A percentile compares a stretch with the other conserved stretches of the same genome.
Evolutionary conservation across 108 stramenopile genomes (phyloP).

Genomic region (Nannochloropsis gaditana): DNA sequence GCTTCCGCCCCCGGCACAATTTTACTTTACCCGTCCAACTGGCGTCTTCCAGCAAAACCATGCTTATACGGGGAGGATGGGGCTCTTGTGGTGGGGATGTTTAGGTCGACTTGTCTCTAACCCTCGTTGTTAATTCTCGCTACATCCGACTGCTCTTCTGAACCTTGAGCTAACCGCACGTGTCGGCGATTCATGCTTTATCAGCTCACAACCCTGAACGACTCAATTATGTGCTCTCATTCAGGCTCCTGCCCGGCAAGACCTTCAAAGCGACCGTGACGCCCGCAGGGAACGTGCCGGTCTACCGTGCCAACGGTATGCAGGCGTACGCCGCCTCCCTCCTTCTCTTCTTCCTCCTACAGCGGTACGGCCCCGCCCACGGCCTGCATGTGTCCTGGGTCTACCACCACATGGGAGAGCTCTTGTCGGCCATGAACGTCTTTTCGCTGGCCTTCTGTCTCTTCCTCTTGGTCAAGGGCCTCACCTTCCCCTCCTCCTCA

Average conservation of each 20-base stretch:
- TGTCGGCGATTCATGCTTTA: too few relatives aligned
- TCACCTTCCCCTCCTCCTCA: constrained; percentile 65
- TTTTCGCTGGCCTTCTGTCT: constrained; percentile 83
- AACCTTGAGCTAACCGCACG: too few relatives aligned
- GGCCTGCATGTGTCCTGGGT: constrained; percentile 52
- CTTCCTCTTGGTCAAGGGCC: constrained; percentile 77
- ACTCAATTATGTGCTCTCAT: neutral
- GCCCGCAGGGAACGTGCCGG: constrained; percentile 60
- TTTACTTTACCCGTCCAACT: neutral
- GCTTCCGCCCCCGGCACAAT: neutral
- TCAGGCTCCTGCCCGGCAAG: constrained; percentile 67
- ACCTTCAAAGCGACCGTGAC: constrained; percentile 59
- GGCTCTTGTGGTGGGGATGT: too few relatives aligned
- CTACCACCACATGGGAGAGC: constrained; percentile 68
- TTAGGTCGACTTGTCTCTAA: too few relatives aligned
- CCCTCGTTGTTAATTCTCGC: too few relatives aligned
- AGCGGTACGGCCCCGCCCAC: neutral
- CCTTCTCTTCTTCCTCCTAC: constrained; percentile 37
- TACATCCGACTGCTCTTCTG: too few relatives aligned
- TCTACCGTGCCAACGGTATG: constrained; percentile 69
- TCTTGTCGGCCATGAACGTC: constrained; percentile 74
- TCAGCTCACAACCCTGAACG: too few relatives aligned
- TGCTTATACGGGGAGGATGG: too few relatives aligned
- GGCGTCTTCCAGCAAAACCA: too few relatives aligned
- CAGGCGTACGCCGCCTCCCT: constrained; percentile 61